Evolutionary conservation across 305 asterid genomes (phyloP), one percentile per base, ranked within the genome.

Genomic region (Solanum hybrid): DNA sequence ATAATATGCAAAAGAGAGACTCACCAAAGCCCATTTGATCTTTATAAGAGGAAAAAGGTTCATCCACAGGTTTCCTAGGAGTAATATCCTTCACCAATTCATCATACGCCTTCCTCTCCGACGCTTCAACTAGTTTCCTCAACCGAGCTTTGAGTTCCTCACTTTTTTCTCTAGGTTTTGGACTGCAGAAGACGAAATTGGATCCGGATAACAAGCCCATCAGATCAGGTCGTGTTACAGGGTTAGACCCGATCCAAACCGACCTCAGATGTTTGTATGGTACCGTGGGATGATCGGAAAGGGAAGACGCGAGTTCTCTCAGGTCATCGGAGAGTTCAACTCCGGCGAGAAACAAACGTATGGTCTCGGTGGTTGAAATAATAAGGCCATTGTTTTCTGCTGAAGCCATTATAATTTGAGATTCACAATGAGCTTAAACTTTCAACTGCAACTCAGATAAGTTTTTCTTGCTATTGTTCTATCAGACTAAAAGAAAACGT

Each of bases 11-110:
- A 89, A 90, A 88, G 32, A 76, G 38, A 34, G 10, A 56, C 86
- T 92, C 85, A 97, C 99, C 99, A 85, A 97, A 96, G 81, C 99
- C 99, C 51, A 96, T 51, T 90, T 97, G 99, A 94, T 97, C 98
- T 92, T 97, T 96, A 95, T 96, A 97, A 82, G 99, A 92, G 89
- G 99, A 97, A 89, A 97, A 97, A 51, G 99, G 98, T 91, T 97
- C 99, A 38, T 91, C 94, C 29, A 90, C 96, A 29, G 88, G 71
- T 92, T 91, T 96, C 90, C 20, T 94, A 4, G 98, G 99, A 35
- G 98, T 94, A 91, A 97, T 94, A 89, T 96, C 99, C 92, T 96
- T 95, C 91, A 97, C 99, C 93, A 96, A 92, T 91, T 97, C 98
- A 56, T 93, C 93, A 79, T 97, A 96, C 13, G 93, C 96, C 89